Evolutionary conservation across 306 rosid genomes (phyloP), one percentile per base, ranked within the genome.

Genomic region (Astragalus glycyphyllos): DNA sequence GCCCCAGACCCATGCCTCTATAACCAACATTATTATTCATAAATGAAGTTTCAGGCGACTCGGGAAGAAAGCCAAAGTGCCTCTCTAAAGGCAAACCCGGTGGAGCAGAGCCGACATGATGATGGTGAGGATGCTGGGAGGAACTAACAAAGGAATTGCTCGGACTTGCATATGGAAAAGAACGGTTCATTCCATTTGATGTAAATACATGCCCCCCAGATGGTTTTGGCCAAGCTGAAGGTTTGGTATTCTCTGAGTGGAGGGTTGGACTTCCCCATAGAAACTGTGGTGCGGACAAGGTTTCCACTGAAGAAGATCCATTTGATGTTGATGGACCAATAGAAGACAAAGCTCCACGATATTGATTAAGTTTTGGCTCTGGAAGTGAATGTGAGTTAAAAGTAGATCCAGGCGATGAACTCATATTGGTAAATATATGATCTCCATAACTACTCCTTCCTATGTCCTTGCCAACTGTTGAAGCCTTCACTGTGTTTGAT

Each of bases 21-120:
- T 77, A 84, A n/a, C 86, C 82, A 63, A 82, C 84, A 79, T 83
- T 88, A 79, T 83, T 88, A 78, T 72, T 87, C 84, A 84, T 66
- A 67, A 87, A 83, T 35, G 99, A 86, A 41, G 95, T 77, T 61
- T 95, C 99, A 41, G 96, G 84, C 51, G 99, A 95, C 81, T 87
- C 92, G 0, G 95, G 92, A 80, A 80, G 86, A 82, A 81, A 95
- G 47, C 99, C 99, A 46, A 95, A 89, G 75, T 85, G 92, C 82
- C 96, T 86, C 77, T 95, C 92, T 46, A 91, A 80, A 48, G 97
- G 96, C 78, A 82, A 84, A 65, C 89, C 92, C 7, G 99, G 86
- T 50, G 99, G 99, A 70, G 99, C 99, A 72, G 99, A 95, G 65
- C 97, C 96, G 71, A 89, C 92, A 58, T 85, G 96, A 69, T 88